Conservation (phyloP, 2,329 filamentous ascomycete species). For the Penicillium sp. region DNA sequence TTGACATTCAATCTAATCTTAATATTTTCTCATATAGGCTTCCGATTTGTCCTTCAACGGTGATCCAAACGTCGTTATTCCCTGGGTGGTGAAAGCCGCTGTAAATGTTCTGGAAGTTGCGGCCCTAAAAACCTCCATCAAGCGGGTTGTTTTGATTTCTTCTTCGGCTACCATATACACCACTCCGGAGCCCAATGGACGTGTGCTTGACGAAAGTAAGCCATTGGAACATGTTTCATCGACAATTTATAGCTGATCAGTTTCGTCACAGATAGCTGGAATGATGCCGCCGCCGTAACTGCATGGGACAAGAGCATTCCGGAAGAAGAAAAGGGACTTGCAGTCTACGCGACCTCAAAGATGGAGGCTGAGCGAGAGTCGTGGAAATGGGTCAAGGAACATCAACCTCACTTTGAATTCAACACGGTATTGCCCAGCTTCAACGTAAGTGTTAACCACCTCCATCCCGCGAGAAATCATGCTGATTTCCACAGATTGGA, state of each 20-base stretch:
- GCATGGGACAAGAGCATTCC: conserved; percentile 30
- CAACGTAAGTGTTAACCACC: conserved; percentile 19
- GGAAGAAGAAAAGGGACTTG: conserved; percentile 18
- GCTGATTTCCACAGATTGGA: conserved; percentile 24
- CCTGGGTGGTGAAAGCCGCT: conserved; percentile 38
- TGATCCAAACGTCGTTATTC: conserved; percentile 44
- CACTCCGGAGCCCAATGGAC: conserved; percentile 6
- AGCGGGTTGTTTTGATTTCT: conserved; percentile 10
- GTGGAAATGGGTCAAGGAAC: conserved; percentile 45
- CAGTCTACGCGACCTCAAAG: conserved; percentile 41
- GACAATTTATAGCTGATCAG: background rate
- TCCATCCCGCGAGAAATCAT: background rate
- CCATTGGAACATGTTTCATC: background rate
- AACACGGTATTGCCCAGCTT: conserved; percentile 38
- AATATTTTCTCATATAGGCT: conserved; percentile 3
- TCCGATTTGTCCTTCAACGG: conserved; percentile 29
- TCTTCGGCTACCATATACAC: conserved; percentile 1
- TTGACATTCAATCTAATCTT: too few relatives aligned
- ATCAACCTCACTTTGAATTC: conserved; percentile 43
- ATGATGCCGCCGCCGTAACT: conserved; percentile 24
- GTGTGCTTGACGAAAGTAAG: conserved; percentile 7
- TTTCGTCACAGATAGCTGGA: conserved; percentile 14
- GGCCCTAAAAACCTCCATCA: conserved; percentile 11
- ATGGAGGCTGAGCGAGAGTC: conserved; percentile 44
- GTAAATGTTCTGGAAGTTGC: conserved; percentile 31